Evolutionary conservation across 768 basidiomycete species (phyloP), one percentile per base, ranked within the genome.

Genomic region (Dioszegia hungarica): DNA sequence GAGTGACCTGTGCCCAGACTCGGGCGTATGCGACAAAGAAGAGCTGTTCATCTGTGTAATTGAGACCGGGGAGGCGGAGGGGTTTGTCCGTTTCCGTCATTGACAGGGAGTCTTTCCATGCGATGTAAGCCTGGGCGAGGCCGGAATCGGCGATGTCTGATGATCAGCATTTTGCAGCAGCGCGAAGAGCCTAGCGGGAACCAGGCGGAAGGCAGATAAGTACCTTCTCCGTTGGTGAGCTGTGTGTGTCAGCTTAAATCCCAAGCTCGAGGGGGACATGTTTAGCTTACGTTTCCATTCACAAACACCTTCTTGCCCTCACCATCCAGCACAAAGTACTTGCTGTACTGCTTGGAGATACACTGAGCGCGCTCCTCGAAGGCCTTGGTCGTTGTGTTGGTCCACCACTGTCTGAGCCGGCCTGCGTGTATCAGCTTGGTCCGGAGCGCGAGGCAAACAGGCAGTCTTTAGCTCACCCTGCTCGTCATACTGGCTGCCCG

Each of bases 21-120:
- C 87, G 83, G 14, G 84, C 92, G 68, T 89, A 93, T 1, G 89
- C 83, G 54, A 97, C 84, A 80, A 95, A 97, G 79, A 97, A 97
- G 27, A 97, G 77, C 79, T 97, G 93, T 37, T 95, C 93, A 57
- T 67, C 60, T 3, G 70, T 67, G 57, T 56, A 76, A 22, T 59
- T 19, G 58, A 97, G 75, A 17, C 92, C 92, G 11, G 92, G 92
- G 11, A 97, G 82, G 50, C 56, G 59, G 20, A 88, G 75, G 66
- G 84, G 86, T 69, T 91, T 88, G 43, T 33, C 12, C 11, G 28
- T n/a, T 1, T 31, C 80, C 79, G 0, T 84, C 85, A 22, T 40
- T 24, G 11, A 57, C 45, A 80, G 72, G 51, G 81, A 77, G n/a
- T 80, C 80, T 73, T 89, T 85, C 95, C 95, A 99, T 17, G 95